phyloP scores from a whole-genome alignment of 495 filamentous ascomycete genomes.

The Hypoxylon trugodes region DNA sequence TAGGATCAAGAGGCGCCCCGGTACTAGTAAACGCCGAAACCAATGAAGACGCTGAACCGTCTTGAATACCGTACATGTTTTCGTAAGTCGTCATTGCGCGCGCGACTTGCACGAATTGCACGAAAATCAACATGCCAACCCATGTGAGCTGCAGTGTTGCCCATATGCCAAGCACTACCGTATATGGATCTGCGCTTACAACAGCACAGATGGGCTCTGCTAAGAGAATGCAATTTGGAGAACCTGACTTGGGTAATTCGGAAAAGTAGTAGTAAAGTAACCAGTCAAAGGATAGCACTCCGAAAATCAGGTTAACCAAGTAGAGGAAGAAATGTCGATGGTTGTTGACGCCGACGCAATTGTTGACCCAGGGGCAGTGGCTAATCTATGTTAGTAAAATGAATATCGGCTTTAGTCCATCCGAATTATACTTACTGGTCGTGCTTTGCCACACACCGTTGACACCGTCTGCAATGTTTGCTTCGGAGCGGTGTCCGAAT shows the following conservation, averaged over 20 bases:
- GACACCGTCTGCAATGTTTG: conserved; percentile 92
- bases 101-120: conserved; percentile 90
- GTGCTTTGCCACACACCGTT: conserved; percentile 93
- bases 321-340: conserved; percentile 95
- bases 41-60: conserved; percentile 67
- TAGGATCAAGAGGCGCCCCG: conserved; percentile 70
- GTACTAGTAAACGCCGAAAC: conserved; percentile 82
- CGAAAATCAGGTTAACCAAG: conserved; percentile 76
- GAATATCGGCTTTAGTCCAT: not conserved
- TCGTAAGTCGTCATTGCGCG: conserved; percentile 95
- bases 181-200: conserved; percentile 83
- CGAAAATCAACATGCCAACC: conserved; percentile 93
- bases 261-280: conserved; percentile 56
- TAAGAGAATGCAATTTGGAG: conserved; percentile 75
- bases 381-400: conserved; percentile 63
- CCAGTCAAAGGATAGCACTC: conserved; percentile 70
- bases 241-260: conserved; percentile 38
- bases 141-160: conserved; percentile 82
- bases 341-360: conserved; percentile 94
- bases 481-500: conserved; percentile 87
- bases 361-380: conserved; percentile 97
- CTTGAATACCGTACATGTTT: conserved; percentile 80
- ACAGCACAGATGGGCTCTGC: conserved; percentile 74
- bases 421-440: conserved; percentile 77
- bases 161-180: conserved; percentile 80